phyloP scores from a whole-genome alignment of 176 grass and related monocot genomes.

The Carex myosuroides region DNA sequence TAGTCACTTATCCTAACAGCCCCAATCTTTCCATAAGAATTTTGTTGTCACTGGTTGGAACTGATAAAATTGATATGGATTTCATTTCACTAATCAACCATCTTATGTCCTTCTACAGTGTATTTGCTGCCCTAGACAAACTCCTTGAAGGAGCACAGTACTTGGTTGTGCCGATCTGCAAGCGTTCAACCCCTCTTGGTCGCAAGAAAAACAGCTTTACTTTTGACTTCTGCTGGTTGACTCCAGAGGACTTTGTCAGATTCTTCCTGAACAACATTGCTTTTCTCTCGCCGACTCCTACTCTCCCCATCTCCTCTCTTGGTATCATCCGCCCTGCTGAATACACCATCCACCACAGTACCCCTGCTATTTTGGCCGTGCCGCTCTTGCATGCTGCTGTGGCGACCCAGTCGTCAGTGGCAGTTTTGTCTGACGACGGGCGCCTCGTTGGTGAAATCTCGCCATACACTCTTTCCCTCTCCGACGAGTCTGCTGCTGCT shows the following conservation, averaged over 20 bases:
- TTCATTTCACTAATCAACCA: not conserved
- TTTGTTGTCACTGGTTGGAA: not conserved
- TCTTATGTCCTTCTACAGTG: constrained; percentile 19
- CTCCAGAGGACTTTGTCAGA: constrained; percentile 57
- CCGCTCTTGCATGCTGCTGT: constrained; percentile 34
- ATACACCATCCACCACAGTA: constrained; percentile 20
- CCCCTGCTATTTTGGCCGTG: constrained; percentile 22
- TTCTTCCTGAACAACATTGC: constrained; percentile 67
- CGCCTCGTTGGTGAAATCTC: constrained; percentile 57
- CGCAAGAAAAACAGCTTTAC: not conserved
- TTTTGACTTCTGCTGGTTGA: constrained; percentile 60
- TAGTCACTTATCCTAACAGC: not conserved
- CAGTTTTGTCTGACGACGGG: constrained; percentile 21
- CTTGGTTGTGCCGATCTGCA: constrained; percentile 47
- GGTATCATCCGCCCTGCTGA: constrained; percentile 30
- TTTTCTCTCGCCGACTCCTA: constrained; percentile 38
- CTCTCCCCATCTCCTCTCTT: constrained; percentile 47
- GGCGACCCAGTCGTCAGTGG: constrained; percentile 35
- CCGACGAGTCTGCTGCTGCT: constrained; percentile 30
- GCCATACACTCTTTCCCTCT: constrained; percentile 36
- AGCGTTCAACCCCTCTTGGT: constrained; percentile 10
- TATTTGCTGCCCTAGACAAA: constrained; percentile 54
- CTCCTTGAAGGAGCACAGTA: constrained; percentile 47
- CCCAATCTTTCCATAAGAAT: not conserved
- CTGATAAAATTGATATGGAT: not conserved